Evolutionary conservation across 208 protist species (phyloP).

Genomic region (Leishmania amazonensis): DNA sequence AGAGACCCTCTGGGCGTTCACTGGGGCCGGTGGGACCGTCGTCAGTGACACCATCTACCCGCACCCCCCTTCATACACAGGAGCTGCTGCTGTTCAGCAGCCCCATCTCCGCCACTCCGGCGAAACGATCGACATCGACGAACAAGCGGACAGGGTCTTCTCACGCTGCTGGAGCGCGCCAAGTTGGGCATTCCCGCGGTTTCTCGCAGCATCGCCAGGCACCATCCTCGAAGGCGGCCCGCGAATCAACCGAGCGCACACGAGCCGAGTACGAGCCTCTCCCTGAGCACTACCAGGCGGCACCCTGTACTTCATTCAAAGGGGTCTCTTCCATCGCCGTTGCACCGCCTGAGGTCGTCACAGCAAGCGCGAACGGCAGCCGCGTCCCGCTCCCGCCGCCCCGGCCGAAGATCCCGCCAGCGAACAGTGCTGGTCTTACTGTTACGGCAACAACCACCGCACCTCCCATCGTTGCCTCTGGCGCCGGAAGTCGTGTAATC

Average conservation of each 20-base stretch:
- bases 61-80: conserved; percentile 25
- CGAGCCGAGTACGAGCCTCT: conserved; percentile 21
- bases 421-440: not conserved
- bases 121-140: not conserved
- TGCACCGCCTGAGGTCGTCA: not conserved
- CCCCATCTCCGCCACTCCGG: conserved; percentile 4
- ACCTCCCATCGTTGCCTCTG: conserved; percentile 4
- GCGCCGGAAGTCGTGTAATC: conserved; percentile 46
- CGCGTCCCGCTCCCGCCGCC: conserved; percentile 19
- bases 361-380: not conserved
- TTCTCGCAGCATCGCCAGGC: conserved; percentile 6
- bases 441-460: not conserved
- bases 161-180: not conserved
- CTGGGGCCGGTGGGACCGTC: conserved; percentile 4
- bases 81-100: conserved; percentile 29
- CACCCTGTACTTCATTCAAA: not conserved
- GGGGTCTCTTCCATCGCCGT: not conserved
- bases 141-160: conserved; percentile 20
- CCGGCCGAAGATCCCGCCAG: not conserved
- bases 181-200: not conserved
- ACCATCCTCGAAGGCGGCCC: not conserved
- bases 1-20: not conserved
- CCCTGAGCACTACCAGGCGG: conserved; percentile 16
- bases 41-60: conserved; percentile 3
- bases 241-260: not conserved